Percentiles rank a stretch among this genome's conserved stretches.
Conservation (phyloP, 2,329 filamentous ascomycete species). For the Myriosclerotinia curreyana region DNA sequence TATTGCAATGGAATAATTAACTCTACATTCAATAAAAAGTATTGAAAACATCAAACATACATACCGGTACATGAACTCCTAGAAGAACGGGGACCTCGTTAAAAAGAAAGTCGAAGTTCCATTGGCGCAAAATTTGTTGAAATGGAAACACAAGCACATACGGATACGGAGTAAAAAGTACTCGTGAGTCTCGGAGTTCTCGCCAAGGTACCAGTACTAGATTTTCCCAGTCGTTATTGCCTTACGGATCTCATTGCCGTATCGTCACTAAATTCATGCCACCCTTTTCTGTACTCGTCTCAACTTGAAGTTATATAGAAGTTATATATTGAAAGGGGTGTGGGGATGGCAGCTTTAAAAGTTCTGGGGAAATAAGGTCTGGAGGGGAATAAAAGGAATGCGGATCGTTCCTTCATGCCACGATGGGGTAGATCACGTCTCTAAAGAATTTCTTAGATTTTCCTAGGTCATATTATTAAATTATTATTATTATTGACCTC, state of each 20-base stretch:
- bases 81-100: not conserved
- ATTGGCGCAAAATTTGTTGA: conserved; percentile 15
- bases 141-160: not conserved
- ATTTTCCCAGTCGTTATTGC: not conserved
- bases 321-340: not conserved
- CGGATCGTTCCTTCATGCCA: conserved; percentile 12
- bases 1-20: conserved; percentile 4
- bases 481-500: no score
- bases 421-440: conserved; percentile 1
- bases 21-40: not conserved
- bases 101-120: not conserved
- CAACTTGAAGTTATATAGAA: conserved; percentile 6
- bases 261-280: conserved; percentile 7
- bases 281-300: not conserved
- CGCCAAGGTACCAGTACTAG: not conserved
- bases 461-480: not conserved
- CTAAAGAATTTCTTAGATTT: conserved; percentile 1
- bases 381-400: not conserved
- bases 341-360: not conserved
- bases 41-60: not conserved
- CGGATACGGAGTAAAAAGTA: not conserved
- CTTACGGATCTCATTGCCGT: not conserved
- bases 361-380: conserved; percentile 7
- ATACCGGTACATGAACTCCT: no score
- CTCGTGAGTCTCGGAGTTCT: not conserved